Percentiles rank a stretch among this genome's conserved stretches.
phyloP scores from a whole-genome alignment of 2,329 filamentous ascomycete genomes.

The Colletotrichum tropicicola region DNA sequence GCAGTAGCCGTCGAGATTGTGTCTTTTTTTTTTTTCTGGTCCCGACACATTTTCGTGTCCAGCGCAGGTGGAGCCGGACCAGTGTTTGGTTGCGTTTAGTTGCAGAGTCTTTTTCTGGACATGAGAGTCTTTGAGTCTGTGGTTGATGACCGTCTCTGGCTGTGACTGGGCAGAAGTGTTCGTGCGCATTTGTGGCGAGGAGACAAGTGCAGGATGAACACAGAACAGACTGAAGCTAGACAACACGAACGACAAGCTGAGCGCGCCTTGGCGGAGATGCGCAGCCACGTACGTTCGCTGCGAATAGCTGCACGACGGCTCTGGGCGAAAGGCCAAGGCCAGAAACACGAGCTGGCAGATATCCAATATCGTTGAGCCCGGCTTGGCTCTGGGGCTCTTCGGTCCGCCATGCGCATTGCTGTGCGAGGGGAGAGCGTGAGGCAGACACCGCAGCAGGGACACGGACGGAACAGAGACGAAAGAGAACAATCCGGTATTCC shows the following conservation, averaged over 20 bases:
- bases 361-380: conserved; percentile 4
- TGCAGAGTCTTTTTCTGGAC: not conserved
- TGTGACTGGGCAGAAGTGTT: not conserved
- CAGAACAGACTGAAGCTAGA: not conserved
- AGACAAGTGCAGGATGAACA: not conserved
- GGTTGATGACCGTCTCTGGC: not conserved
- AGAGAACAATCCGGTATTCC: not conserved
- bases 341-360: conserved; percentile 23
- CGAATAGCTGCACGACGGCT: not conserved
- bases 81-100: not conserved
- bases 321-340: conserved; percentile 4
- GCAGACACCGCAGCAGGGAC: too few species aligned
- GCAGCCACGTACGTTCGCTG: conserved; percentile 1
- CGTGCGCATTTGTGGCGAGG: not conserved
- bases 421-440: too few species aligned
- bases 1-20: conserved; percentile 11
- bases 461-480: too few species aligned
- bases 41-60: conserved; percentile 24
- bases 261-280: conserved; percentile 13
- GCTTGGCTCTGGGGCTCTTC: not conserved
- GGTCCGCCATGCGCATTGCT: too few species aligned
- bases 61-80: conserved; percentile 2
- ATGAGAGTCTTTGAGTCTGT: not conserved
- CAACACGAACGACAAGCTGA: conserved; percentile 4
- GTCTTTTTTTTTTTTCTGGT: not conserved